A percentile compares a stretch with the other conserved stretches of the same genome.
phyloP scores from a whole-genome alignment of 2,329 filamentous ascomycete species.

The Fusarium pseudonygamai region DNA sequence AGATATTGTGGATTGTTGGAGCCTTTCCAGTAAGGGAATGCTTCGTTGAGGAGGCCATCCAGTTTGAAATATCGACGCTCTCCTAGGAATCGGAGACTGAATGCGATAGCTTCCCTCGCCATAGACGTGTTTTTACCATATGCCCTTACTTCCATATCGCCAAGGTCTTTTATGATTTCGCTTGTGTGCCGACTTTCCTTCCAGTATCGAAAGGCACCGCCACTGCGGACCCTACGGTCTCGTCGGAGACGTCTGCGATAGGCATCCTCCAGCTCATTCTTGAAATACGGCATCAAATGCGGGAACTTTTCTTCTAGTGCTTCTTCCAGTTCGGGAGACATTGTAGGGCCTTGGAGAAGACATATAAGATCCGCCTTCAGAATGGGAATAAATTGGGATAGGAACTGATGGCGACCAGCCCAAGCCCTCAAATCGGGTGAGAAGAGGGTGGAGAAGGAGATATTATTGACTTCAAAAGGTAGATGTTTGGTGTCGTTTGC shows the following conservation, averaged over 20 bases:
- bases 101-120: background rate
- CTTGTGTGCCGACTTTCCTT: fast-evolving
- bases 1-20: background rate
- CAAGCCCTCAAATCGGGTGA: background rate
- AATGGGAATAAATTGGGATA: background rate
- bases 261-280: background rate
- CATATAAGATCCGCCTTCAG: background rate
- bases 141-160: fast-evolving
- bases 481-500: background rate
- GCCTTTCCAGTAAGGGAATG: background rate
- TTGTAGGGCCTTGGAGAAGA: background rate
- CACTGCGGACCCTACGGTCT: background rate
- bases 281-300: background rate
- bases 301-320: background rate
- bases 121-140: background rate
- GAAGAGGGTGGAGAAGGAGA: background rate
- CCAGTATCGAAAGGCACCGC: background rate
- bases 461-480: background rate
- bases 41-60: background rate
- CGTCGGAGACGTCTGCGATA: background rate
- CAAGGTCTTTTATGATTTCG: background rate
- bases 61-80: background rate
- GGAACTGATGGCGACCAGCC: background rate
- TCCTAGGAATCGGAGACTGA: background rate
- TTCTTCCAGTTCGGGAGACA: background rate